phyloP scores from a whole-genome alignment of 345 rosid species.

The Turritis glabra region DNA sequence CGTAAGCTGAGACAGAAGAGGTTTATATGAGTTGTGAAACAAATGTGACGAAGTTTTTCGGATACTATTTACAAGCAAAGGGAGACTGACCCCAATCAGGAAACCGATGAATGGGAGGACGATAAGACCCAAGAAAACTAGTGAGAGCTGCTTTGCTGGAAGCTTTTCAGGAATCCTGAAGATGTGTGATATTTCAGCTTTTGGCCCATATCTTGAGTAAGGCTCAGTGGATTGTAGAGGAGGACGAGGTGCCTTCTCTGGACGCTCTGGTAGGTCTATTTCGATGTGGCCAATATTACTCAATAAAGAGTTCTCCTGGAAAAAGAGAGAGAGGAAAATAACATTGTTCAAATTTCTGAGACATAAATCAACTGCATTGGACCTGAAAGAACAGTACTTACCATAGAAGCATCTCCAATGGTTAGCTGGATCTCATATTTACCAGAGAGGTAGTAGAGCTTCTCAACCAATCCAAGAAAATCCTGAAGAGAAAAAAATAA shows the following conservation, averaged over 20 bases:
- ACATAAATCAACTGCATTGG: neutral
- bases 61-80: neutral
- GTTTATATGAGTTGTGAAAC: neutral
- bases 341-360: conserved; percentile 1
- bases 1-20: conserved; percentile 51
- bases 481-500: conserved; percentile 52
- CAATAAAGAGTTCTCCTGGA: conserved; percentile 85
- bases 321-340: neutral
- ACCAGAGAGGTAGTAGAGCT: conserved; percentile 90
- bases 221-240: conserved; percentile 67
- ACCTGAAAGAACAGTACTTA: conserved; percentile 39
- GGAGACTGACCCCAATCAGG: conserved; percentile 77
- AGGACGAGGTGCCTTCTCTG: conserved; percentile 86
- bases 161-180: conserved; percentile 89
- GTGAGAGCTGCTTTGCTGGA: conserved; percentile 79
- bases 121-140: conserved; percentile 77
- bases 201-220: conserved; percentile 72
- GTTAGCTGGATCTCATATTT: conserved; percentile 83
- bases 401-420: conserved; percentile 95
- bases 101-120: conserved; percentile 78
- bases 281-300: conserved; percentile 69
- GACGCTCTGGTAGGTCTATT: conserved; percentile 88
- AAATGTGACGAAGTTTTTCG: neutral
- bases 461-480: conserved; percentile 92
- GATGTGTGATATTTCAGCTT: conserved; percentile 86